phyloP scores from a whole-genome alignment of 139 green algal species.

The Micractinium sp. region DNA sequence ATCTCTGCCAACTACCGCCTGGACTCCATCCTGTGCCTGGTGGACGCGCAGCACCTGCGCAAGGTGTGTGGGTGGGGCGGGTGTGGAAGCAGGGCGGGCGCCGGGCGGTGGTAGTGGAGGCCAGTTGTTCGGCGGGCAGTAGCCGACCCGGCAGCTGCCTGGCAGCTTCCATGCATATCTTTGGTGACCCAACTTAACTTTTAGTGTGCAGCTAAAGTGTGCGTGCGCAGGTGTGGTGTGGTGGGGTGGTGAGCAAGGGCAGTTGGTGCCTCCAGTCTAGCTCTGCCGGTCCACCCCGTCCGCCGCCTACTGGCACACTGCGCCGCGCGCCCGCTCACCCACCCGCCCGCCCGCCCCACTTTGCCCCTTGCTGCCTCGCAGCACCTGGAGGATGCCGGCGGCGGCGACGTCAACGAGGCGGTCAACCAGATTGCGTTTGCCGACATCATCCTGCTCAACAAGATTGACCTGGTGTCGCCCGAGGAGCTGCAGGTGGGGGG shows the following conservation, averaged over 20 bases:
- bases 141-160: not conserved
- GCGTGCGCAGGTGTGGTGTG: no score
- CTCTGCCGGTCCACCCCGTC: not conserved
- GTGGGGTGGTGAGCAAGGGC: no score
- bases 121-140: not conserved
- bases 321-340: not conserved
- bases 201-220: no score
- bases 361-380: slow-evolving; percentile 10
- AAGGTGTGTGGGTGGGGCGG: not conserved
- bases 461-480: slow-evolving; percentile 70
- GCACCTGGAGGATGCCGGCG: slow-evolving; percentile 81
- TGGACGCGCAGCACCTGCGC: slow-evolving; percentile 72
- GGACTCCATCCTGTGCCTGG: slow-evolving; percentile 84
- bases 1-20: slow-evolving; percentile 76
- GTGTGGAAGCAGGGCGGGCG: no score
- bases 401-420: slow-evolving; percentile 78
- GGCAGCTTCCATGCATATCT: not conserved
- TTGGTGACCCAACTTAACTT: no score
- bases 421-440: slow-evolving; percentile 89
- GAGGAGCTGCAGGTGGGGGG: slow-evolving; percentile 47
- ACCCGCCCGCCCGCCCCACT: no score
- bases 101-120: not conserved
- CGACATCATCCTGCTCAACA: slow-evolving; percentile 93
- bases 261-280: not conserved
- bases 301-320: no score